Evolutionary conservation across 257 asterid genomes (phyloP), one percentile per base, ranked within the genome.

Genomic region (Thymus mandschuricus): DNA sequence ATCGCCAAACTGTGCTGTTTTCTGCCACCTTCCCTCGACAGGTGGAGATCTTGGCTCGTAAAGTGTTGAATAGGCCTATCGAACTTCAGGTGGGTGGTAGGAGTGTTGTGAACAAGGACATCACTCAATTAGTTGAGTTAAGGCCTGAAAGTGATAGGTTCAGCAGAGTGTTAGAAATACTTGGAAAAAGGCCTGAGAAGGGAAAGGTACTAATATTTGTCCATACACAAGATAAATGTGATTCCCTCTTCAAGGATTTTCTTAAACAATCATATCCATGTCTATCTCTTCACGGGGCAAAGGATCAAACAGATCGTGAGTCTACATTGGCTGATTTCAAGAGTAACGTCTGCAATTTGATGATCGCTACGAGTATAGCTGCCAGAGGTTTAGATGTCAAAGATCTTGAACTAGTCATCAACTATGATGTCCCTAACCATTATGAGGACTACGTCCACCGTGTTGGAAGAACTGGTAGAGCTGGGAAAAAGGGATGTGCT

Each of bases 21-120:
- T 92, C 98, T 77, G 98, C 98, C 35, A 92, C 98, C 61, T 92
- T 92, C 69, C 98, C 98, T 8, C 96, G 96, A 31, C 98, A 92
- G 69, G 98, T 92, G 51, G 98, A 92, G 81, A 84, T 68, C 31
- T 75, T 92, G 85, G 98, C 98, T 34, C 96, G 94, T 41, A 92
- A 92, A 82, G 96, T 89, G 59, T 79, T 92, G 89, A 85, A 82
- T 81, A 92, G 86, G 73, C 98, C 96, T 29, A 85, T 92, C 60
- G 96, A 89, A 66, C 77, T 92, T 51, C 98, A 92, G 82, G 96
- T 92, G 10, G 98, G 98, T 71, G 96, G 98, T 71, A 83, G 96
- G 83, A 92, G 96, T 82, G 98, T 92, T 73, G 98, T 92, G 79
- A 92, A 92, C 85, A 92, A 87, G 85, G 98, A 92, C 79, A 92